A percentile compares a stretch with the other conserved stretches of the same genome.
Evolutionary conservation across 352 stramenopile species (phyloP).

Genomic region (Pseudoperonospora humuli): DNA sequence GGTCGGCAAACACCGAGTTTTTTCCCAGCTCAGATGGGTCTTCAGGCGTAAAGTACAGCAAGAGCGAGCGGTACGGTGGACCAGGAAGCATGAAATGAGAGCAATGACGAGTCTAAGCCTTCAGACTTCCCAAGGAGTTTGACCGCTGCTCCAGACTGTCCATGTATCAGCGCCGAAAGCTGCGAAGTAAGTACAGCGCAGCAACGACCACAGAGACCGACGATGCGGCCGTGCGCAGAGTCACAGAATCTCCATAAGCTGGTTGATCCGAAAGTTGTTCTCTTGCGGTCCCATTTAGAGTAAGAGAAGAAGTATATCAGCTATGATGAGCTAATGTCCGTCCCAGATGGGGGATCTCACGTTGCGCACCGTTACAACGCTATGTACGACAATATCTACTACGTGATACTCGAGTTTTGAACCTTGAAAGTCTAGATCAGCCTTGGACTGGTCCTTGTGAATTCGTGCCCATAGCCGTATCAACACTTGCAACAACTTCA

Average conservation of each 20-base stretch:
- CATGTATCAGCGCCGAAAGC: conserved; percentile 12
- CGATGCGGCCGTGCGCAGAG: conserved; percentile 20
- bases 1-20: conserved; percentile 60
- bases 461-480: too few species aligned
- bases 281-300: conserved; percentile 18
- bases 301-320: too few species aligned
- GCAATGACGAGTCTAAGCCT: background rate
- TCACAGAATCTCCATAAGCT: conserved; percentile 5
- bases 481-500: too few species aligned
- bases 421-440: too few species aligned
- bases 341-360: too few species aligned
- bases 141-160: too few species aligned
- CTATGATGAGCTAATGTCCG: too few species aligned
- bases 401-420: too few species aligned
- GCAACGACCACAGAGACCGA: conserved; percentile 25
- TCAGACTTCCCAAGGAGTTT: too few species aligned
- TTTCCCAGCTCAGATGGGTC: conserved; percentile 47
- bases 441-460: too few species aligned
- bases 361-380: too few species aligned
- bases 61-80: conserved; percentile 52
- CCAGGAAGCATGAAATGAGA: conserved; percentile 78
- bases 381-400: too few species aligned
- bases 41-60: conserved; percentile 76
- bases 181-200: conserved; percentile 24
- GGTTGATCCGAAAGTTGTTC: conserved; percentile 16